Percentiles rank a stretch among this genome's conserved stretches.
phyloP scores from a whole-genome alignment of 1,139 yeast species.

The Candida mesenterica region DNA sequence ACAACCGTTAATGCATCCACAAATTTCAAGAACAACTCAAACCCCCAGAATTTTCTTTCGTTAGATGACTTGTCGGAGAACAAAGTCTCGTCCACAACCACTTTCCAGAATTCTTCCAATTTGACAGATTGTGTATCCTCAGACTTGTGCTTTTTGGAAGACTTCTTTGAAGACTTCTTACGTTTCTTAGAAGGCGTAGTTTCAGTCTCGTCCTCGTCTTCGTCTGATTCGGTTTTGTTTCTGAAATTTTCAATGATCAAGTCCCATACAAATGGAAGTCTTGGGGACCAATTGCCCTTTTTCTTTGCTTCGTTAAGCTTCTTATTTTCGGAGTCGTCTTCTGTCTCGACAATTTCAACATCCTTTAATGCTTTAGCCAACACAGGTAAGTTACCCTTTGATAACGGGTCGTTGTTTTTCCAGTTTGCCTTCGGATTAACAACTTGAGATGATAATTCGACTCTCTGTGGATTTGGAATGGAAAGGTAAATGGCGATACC shows the following conservation, averaged over 20 bases:
- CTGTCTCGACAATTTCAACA: slow-evolving; percentile 38
- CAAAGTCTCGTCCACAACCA: slow-evolving; percentile 74
- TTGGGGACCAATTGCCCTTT: slow-evolving; percentile 74
- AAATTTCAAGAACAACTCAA: slow-evolving; percentile 63
- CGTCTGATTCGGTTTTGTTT: slow-evolving; percentile 15
- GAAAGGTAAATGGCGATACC: slow-evolving; percentile 73
- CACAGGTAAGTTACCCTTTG: slow-evolving; percentile 59
- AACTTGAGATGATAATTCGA: slow-evolving; percentile 23
- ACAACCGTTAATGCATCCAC: slow-evolving; percentile 31
- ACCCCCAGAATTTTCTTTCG: slow-evolving; percentile 87
- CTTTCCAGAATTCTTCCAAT: slow-evolving; percentile 76
- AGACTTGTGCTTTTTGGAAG: slow-evolving; percentile 28
- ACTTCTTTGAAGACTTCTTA: slow-evolving; percentile 23
- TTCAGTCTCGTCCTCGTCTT: slow-evolving; percentile 20
- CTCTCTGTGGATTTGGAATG: slow-evolving; percentile 36
- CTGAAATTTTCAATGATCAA: slow-evolving; percentile 49
- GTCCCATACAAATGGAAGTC: slow-evolving; percentile 82
- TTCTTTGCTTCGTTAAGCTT: slow-evolving; percentile 21
- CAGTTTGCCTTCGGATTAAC: slow-evolving; percentile 43
- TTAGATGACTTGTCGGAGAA: slow-evolving; percentile 76
- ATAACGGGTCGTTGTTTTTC: slow-evolving; percentile 73
- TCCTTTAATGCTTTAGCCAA: slow-evolving; percentile 69
- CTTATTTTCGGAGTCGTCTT: slow-evolving; percentile 24
- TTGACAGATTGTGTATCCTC: slow-evolving; percentile 23
- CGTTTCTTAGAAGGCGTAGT: slow-evolving; percentile 21